A percentile compares a stretch with the other conserved stretches of the same genome.
phyloP scores from a whole-genome alignment of 805 yeast species.

The Yarrowia porcina region DNA sequence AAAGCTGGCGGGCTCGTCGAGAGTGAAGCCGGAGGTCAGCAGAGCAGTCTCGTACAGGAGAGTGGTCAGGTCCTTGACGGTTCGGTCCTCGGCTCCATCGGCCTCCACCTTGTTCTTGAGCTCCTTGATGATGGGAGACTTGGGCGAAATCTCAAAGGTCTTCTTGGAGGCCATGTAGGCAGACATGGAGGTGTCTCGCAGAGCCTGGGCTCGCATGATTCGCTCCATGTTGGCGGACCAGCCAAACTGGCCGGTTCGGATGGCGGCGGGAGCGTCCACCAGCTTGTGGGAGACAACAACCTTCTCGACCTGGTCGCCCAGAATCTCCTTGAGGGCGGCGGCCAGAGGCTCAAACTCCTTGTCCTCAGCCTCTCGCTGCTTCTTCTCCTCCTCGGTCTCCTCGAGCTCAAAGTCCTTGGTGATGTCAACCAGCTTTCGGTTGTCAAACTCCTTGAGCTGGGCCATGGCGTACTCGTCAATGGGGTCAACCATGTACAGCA shows the following conservation, averaged over 20 bases:
- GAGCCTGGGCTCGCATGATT: conserved; percentile 99
- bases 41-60: conserved; percentile 96
- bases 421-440: conserved; percentile 95
- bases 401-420: conserved; percentile 96
- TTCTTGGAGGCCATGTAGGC: conserved; percentile 99
- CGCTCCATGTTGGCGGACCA: conserved; percentile 99
- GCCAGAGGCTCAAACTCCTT: conserved; percentile 91
- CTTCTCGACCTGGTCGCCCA: conserved; percentile 99
- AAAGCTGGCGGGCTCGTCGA: conserved; percentile 97
- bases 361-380: conserved; percentile 85
- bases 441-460: conserved; percentile 98
- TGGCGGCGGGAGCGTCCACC: conserved; percentile 99
- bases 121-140: conserved; percentile 91
- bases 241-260: conserved; percentile 99
- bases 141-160: conserved; percentile 98
- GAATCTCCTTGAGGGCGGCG: conserved; percentile 91
- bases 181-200: conserved; percentile 98
- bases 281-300: conserved; percentile 97
- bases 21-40: conserved; percentile 96
- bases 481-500: conserved; percentile 96
- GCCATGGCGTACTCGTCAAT: conserved; percentile 99
- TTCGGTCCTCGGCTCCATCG: conserved; percentile 97
- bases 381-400: conserved; percentile 98
- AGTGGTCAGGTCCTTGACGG: conserved; percentile 96
- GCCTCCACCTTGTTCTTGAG: conserved; percentile 94